Base-by-base conservation (phyloP, 768 basidiomycete species). In the Agrocybe chaxingu region DNA sequence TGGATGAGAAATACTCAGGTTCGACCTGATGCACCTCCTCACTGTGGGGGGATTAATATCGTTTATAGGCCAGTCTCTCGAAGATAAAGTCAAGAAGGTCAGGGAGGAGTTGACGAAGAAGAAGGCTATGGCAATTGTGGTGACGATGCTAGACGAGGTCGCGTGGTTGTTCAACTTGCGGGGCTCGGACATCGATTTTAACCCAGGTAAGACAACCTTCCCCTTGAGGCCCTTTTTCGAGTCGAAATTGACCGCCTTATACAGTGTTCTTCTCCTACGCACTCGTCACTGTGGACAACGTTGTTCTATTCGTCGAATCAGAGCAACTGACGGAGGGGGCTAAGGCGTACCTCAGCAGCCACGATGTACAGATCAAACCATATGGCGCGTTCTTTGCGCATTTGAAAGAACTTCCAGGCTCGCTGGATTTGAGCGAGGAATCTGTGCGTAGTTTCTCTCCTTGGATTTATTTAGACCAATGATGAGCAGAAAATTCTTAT, bases 101-200 rank as follows among this genome's bases (percentile, higher is more conserved):
- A 76, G 92, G 32, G 77, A 82, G 50, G 84, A 87, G 53, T 57
- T 96, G 47, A 59, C 63, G 48, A 82, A 81, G 71, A 76, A 82
- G 59, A 78, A 82, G 16, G 71, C 70, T n/a, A 78, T 84, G 56
- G 92, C 88, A 1, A 66, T 90, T 37, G 84, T 96, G 1, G 79
- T 98, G 3, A 87, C 78, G n/a, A 84, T 87, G 77, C 79, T 98
- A 16, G 96, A 98, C 65, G 96, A 98, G 65, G 83, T 96, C 44
- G 93, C 92, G 0, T 98, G 93, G 93, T 63, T 94, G 35, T 90
- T 92, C 71, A 95, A 98, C 66, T 73, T 99, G 31, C 85, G 96
- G 54, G 95, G 94, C 1, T 80, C 84, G 2, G 96, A 98, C 63
- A 95, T 98, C 60, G 84, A 85, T 32, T 98, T 79, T 70, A 98